Percentiles rank a stretch among this genome's conserved stretches.
Evolutionary conservation across 768 basidiomycete genomes (phyloP).

Genomic region (Phlebiopsis flavidoalba): DNA sequence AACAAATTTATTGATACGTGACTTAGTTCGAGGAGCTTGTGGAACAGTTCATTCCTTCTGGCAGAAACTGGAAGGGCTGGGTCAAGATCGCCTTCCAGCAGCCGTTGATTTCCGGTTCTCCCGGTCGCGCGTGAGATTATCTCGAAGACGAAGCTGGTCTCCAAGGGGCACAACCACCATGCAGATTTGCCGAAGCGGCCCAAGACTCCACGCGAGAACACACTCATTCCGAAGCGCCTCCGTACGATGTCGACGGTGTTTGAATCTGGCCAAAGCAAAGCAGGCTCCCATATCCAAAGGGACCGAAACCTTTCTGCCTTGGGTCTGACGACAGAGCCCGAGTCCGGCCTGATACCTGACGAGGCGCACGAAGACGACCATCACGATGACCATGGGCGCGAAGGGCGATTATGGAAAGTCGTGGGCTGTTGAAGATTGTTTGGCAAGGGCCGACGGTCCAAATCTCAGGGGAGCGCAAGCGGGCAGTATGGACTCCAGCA

Average conservation of each 20-base stretch:
- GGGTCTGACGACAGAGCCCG: conserved; percentile 8
- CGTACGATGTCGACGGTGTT: conserved; percentile 6
- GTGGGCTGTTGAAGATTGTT: conserved; percentile 21
- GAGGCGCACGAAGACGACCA: neutral
- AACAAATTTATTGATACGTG: neutral
- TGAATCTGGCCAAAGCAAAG: neutral
- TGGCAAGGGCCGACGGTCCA: conserved; percentile 16
- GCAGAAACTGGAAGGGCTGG: conserved; percentile 78
- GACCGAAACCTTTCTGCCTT: conserved; percentile 4
- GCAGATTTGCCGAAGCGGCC: neutral
- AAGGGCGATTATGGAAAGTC: conserved; percentile 4
- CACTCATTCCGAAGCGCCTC: neutral
- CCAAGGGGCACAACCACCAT: conserved; percentile 22
- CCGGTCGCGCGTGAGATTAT: conserved; percentile 76
- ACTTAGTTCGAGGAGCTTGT: conserved; percentile 68
- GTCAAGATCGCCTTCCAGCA: conserved; percentile 81
- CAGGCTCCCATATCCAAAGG: neutral
- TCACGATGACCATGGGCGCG: conserved; percentile 1
- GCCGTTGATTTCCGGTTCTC: conserved; percentile 66
- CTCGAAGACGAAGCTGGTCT: conserved; percentile 69
- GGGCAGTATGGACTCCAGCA: conserved; percentile 19
- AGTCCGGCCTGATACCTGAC: conserved; percentile 10
- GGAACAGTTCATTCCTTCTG: conserved; percentile 74
- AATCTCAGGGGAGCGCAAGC: conserved; percentile 10
- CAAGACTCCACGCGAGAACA: neutral